Evolutionary conservation across 2,329 filamentous ascomycete genomes (phyloP), one percentile per base, ranked within the genome.

Genomic region (Aspergillus calidoustus): DNA sequence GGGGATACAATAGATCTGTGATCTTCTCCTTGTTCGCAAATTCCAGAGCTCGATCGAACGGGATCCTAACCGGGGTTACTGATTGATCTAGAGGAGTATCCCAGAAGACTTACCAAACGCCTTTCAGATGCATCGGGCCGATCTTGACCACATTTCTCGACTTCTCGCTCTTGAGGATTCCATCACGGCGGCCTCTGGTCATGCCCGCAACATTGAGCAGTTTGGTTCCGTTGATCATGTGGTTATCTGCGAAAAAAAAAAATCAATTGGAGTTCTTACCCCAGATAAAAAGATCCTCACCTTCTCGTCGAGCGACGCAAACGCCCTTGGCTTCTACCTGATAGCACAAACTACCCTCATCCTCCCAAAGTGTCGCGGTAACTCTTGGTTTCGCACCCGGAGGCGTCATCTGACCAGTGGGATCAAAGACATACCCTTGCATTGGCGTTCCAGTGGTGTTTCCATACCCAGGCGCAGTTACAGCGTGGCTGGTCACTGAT

Each of bases 21-120:
- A 98, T 99, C 81, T 98, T 98, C 79, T 99, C 95, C 84, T 97
- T 98, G 82, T 99, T 99, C 67, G 95, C 95, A 76, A 99, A 98
- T 72, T 98, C 95, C 57, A 99, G 82, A n/a, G 95, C 95, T 68
- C 95, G 90, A 70, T 98, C 95, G 71, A 96, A 98, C 2, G 95
- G 95, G 72, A 99, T 99, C 93, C 93, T 97, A 69, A 19, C 41
- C 55, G 55, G 55, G 59, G 54, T 69, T 54, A 74, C 62, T 22
- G 41, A 59, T 15, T 31, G 59, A 72, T 55, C 25, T 7, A 22
- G 15, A 30, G 17, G 43, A 17, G 11, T 7, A 31, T 17, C 4
- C 44, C 31, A 34, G 31, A 19, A 3, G 23, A 82, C 90, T 81
- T 84, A 96, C 93, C 93, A 97, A 68, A 97, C 93, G 73, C 95